Evolutionary conservation across 345 rosid species (phyloP).

Genomic region (Eucalyptus curtisii): DNA sequence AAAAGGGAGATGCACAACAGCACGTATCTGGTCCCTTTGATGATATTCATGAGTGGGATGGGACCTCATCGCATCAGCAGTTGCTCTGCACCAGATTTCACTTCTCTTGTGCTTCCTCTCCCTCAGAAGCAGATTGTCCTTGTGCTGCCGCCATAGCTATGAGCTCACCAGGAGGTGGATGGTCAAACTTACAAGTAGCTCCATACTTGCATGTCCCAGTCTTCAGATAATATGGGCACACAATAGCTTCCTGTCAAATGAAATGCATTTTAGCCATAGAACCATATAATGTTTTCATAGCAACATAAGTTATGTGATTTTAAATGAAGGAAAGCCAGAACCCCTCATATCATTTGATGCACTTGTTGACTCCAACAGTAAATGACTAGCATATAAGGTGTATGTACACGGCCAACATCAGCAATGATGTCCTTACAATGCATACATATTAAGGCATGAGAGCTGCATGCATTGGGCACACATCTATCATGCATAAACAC

Average conservation of each 20-base stretch:
- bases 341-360: not conserved
- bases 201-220: conserved; percentile 88
- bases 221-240: conserved; percentile 92
- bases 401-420: not conserved
- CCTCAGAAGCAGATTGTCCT: not conserved
- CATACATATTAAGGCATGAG: not conserved
- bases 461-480: not conserved
- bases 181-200: conserved; percentile 80
- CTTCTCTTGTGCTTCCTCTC: not conserved
- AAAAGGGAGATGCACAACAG: not conserved
- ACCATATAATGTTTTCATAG: not conserved
- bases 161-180: conserved; percentile 94
- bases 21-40: not conserved
- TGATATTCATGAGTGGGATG: not conserved
- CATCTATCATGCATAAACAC: not conserved
- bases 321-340: not conserved
- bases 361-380: not conserved
- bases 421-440: not conserved
- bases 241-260: conserved; percentile 46
- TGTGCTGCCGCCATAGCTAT: conserved; percentile 26
- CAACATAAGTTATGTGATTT: not conserved
- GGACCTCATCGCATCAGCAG: not conserved
- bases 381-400: not conserved
- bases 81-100: not conserved
- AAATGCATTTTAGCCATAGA: not conserved